phyloP scores from a whole-genome alignment of 2,329 filamentous ascomycete genomes.

The Endothia cerciana region DNA sequence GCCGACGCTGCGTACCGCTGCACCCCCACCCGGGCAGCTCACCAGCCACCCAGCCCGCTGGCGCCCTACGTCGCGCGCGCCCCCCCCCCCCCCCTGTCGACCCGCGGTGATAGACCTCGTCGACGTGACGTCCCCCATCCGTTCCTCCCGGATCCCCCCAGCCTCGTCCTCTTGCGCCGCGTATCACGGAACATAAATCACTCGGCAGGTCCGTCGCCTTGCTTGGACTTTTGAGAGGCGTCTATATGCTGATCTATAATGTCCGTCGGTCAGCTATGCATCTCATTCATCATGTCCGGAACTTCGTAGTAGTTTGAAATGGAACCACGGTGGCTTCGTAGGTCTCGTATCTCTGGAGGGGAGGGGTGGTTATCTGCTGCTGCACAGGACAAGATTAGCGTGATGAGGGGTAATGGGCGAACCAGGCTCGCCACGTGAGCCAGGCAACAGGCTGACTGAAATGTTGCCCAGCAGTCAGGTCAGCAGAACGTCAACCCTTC shows the following conservation, averaged over 20 bases:
- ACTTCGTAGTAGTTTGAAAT: not conserved
- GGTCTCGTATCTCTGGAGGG: not conserved
- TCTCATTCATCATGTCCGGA: not conserved
- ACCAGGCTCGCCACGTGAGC: not conserved
- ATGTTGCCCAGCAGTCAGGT: not conserved
- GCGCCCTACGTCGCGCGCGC: too few species aligned
- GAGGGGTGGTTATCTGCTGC: not conserved
- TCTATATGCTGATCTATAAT: not conserved
- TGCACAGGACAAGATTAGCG: not conserved
- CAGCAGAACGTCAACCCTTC: not conserved
- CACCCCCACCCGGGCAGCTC: not conserved
- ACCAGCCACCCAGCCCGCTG: too few species aligned
- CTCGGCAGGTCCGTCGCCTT: too few species aligned
- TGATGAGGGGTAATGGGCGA: not conserved
- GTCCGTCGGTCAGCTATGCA: not conserved
- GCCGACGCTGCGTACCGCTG: too few species aligned
- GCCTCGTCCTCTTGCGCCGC: too few species aligned
- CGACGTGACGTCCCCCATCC: too few species aligned
- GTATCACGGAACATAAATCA: too few species aligned
- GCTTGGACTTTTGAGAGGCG: not conserved
- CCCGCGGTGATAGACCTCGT: too few species aligned
- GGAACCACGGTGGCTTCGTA: not conserved
- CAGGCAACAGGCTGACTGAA: constrained; percentile 1
- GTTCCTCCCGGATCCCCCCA: too few species aligned
- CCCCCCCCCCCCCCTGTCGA: too few species aligned